These are phyloP conservation scores for Magnaporthiopsis rhizophila DNA, from an alignment of 2,329 filamentous ascomycete genomes.

Conservation along the genomic window DNA sequence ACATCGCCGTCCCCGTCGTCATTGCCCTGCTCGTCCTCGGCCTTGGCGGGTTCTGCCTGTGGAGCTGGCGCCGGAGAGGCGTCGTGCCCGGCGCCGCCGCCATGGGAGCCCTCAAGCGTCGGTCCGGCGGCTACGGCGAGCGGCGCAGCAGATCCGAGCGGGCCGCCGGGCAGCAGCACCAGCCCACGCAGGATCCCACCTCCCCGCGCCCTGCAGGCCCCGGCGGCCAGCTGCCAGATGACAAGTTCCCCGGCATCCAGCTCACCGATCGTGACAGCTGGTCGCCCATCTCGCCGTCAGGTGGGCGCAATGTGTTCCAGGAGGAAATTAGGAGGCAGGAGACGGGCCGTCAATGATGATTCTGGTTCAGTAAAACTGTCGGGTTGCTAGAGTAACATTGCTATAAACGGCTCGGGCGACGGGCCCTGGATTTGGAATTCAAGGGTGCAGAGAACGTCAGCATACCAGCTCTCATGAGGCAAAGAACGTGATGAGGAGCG, in stretches of 20 bases:
- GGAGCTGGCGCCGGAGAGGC: slow-evolving; percentile 18
- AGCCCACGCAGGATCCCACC: not conserved
- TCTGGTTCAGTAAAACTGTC: not conserved
- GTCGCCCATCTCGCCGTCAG: slow-evolving; percentile 16
- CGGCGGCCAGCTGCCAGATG: slow-evolving; percentile 6
- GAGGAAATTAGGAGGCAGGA: slow-evolving; percentile 28
- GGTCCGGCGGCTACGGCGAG: slow-evolving; percentile 19
- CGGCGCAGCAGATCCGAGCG: slow-evolving; percentile 18
- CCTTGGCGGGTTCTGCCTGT: slow-evolving; percentile 16
- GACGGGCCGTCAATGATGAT: not conserved
- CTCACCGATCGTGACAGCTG: slow-evolving; percentile 23
- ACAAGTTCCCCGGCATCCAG: slow-evolving; percentile 17
- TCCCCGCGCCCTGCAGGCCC: not conserved
- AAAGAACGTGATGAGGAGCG: too few relatives aligned
- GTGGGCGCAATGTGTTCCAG: slow-evolving; percentile 26
- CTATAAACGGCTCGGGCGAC: not conserved
- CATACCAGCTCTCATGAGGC: too few relatives aligned
- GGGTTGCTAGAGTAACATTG: not conserved
- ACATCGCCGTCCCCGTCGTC: slow-evolving; percentile 22
- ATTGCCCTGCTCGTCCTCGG: slow-evolving; percentile 16
- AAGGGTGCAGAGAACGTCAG: not conserved
- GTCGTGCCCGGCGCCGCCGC: slow-evolving; percentile 11
- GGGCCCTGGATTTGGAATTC: not conserved
- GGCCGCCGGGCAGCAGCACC: slow-evolving; percentile 7
- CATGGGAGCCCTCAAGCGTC: slow-evolving; percentile 8